A percentile compares a stretch with the other conserved stretches of the same genome.
These are phyloP conservation scores for Haematococcus sp. DNA, from an alignment of 139 green algal genomes.

Conservation along the genomic window DNA sequence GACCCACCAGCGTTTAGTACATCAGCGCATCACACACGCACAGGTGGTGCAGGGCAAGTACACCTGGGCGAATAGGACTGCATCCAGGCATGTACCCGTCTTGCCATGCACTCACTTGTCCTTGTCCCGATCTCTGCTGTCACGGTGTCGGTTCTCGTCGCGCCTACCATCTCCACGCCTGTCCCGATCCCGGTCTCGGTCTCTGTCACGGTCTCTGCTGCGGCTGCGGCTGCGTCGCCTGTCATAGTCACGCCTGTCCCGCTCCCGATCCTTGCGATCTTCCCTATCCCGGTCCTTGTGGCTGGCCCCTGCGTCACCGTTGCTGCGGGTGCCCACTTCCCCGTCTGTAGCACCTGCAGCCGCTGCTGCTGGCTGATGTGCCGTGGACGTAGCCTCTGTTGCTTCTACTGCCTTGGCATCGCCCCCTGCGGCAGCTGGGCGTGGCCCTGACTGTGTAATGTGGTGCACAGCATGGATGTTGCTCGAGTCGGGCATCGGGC, in stretches of 20 bases:
- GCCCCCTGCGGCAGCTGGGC: not conserved
- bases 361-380: not conserved
- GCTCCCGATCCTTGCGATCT: not conserved
- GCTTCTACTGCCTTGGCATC: not conserved
- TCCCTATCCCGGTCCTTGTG: conserved; percentile 1
- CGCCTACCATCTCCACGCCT: not conserved
- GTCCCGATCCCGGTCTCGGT: conserved; percentile 13
- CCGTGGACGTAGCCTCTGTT: not conserved
- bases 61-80: no score
- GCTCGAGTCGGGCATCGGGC: no score
- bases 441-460: not conserved
- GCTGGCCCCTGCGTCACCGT: not conserved
- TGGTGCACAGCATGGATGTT: not conserved
- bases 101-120: no score
- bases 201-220: conserved; percentile 7
- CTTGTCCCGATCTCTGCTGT: not conserved
- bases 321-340: not conserved
- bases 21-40: no score
- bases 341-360: not conserved
- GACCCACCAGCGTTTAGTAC: no score
- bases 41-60: no score
- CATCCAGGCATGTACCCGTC: no score
- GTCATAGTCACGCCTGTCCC: not conserved
- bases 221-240: not conserved
- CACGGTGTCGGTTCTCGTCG: not conserved